A percentile compares a stretch with the other conserved stretches of the same genome.
phyloP scores from a whole-genome alignment of 176 grass and related monocot genomes.

The Panicum miliaceum region DNA sequence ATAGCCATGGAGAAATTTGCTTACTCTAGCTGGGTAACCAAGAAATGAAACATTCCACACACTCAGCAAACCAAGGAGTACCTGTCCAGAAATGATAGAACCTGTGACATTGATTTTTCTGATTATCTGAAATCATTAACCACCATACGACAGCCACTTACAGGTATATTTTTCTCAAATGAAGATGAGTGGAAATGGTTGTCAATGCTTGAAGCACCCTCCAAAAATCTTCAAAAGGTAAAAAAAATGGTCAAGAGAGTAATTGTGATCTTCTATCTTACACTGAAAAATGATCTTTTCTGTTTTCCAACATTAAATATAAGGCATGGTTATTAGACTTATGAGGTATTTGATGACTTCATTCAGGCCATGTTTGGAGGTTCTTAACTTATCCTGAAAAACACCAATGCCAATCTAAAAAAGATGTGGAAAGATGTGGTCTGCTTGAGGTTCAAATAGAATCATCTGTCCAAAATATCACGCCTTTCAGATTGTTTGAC shows the following conservation, averaged over 20 bases:
- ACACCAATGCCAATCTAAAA: background rate
- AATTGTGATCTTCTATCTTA: background rate
- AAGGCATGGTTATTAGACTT: constrained; percentile 19
- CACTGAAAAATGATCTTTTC: constrained; percentile 18
- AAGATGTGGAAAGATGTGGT: background rate
- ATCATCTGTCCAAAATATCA: background rate
- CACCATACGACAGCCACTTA: constrained; percentile 51
- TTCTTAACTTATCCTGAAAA: background rate
- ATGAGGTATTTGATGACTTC: background rate
- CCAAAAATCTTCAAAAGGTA: constrained; percentile 81
- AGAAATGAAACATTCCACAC: constrained; percentile 99
- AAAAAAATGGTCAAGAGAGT: constrained; percentile 28
- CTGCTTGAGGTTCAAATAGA: background rate
- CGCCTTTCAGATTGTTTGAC: background rate
- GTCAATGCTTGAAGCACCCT: constrained; percentile 91
- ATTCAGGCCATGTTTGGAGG: background rate
- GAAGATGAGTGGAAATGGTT: constrained; percentile 70
- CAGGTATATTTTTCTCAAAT: constrained; percentile 96
- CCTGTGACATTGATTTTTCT: constrained; percentile 23
- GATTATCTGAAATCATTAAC: constrained; percentile 28
- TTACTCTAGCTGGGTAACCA: constrained; percentile 89
- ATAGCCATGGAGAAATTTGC: constrained; percentile 14
- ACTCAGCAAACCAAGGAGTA: constrained; percentile 94
- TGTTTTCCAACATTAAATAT: background rate
- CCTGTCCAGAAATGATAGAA: constrained; percentile 58